Base-by-base conservation (phyloP, 495 filamentous ascomycete species). In the Achaetomiella virescens region DNA sequence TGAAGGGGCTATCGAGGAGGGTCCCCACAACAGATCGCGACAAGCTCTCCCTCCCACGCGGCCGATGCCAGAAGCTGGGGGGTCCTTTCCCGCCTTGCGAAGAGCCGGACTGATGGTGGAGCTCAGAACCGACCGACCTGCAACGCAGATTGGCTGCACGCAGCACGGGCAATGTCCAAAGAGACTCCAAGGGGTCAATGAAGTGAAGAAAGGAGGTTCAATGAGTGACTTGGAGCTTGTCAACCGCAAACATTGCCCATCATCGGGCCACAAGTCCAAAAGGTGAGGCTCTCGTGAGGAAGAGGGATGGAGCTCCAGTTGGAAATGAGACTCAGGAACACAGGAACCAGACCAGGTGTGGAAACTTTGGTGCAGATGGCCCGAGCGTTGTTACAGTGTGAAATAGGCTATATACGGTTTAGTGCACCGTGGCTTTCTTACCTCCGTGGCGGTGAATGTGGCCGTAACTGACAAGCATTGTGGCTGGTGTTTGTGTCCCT, bases 151-250 rank as follows among this genome's bases (percentile, higher is more conserved):
- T 6, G 14, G 38, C 21, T n/a, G 18, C 25, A 52, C 43, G 37
- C 22, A 31, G 20, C 31, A 37, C 35, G 9, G 11, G 1, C 11
- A 24, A 35, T 22, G 9, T 25, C 25, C 27, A 18, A 43, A 47
- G 33, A 37, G 35, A 42, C 48, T 20, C 10, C 21, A 48, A 29
- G 46, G 25, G 22, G 43, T n/a, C 21, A 44, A 52, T 58, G 53
- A 59, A 55, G 31, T 31, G 48, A 56, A 56, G 1, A 24, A 17
- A 12, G 22, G 22, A 21, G 55, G 20, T 51, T 54, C 59, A 69
- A 66, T 51, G 66, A 69, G 40, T 54, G 66, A 65, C 66, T 66
- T 49, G 54, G 66, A 69, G 66, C 58, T 69, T 58, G 66, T 69
- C 66, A 65, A 66, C 64, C 60, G 44, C 61, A 66, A 62, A 59